Percentiles rank a stretch among this genome's conserved stretches.
Evolutionary conservation across 2,329 filamentous ascomycete species (phyloP).

Genomic region (Aspergillus transmontanensis): DNA sequence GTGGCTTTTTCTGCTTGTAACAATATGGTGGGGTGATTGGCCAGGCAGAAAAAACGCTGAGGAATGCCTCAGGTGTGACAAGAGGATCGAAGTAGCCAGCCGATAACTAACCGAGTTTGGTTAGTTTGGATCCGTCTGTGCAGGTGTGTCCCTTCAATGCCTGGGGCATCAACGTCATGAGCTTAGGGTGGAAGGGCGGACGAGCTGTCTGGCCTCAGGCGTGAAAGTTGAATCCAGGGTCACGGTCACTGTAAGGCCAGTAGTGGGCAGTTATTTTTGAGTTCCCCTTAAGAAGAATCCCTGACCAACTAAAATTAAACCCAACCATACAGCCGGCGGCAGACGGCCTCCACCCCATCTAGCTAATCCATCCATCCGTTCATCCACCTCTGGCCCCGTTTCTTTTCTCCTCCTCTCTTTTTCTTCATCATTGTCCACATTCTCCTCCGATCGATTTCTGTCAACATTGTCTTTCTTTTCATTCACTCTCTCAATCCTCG

Average conservation of each 20-base stretch:
- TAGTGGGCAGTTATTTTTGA: conserved; percentile 15
- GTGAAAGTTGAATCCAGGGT: background rate
- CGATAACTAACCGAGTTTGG: background rate
- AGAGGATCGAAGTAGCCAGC: background rate
- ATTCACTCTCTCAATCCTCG: conserved; percentile 7
- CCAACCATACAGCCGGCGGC: conserved; percentile 10
- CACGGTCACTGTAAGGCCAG: background rate
- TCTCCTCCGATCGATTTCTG: conserved; percentile 1
- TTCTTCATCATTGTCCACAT: background rate
- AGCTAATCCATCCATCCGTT: conserved; percentile 7
- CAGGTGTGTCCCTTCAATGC: background rate
- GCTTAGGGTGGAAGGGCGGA: background rate
- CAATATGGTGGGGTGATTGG: conserved; percentile 4
- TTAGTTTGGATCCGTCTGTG: background rate
- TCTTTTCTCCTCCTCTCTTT: conserved; percentile 1
- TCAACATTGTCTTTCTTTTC: conserved; percentile 8
- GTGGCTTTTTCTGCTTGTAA: background rate
- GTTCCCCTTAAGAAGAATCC: conserved; percentile 20
- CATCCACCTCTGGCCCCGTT: conserved; percentile 6
- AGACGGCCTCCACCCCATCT: background rate
- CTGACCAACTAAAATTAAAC: conserved; percentile 17
- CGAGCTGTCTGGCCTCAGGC: conserved; percentile 17
- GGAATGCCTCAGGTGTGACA: background rate
- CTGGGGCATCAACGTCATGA: background rate
- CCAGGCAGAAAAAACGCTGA: background rate